Evolutionary conservation across 2,329 filamentous ascomycete species (phyloP).

Genomic region (Stagonosporopsis chrysanthemi): DNA sequence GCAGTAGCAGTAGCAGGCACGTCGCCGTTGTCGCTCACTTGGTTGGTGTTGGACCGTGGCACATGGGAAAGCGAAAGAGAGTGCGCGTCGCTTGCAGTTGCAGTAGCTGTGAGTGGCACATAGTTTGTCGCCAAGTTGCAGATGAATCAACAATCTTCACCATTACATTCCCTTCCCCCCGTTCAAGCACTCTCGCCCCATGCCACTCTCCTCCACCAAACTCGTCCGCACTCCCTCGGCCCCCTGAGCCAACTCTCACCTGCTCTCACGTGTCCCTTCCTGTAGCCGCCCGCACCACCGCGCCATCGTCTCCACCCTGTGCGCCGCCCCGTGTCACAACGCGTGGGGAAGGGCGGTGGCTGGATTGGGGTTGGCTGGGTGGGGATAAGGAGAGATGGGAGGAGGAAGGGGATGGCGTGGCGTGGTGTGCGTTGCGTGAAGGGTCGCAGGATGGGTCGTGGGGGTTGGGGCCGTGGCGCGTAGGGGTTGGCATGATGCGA

Average conservation of each 20-base stretch:
- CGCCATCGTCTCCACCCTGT: no score
- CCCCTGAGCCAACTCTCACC: no score
- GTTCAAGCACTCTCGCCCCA: no score
- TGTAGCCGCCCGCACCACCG: not conserved
- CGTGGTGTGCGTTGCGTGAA: not conserved
- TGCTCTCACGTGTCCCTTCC: not conserved
- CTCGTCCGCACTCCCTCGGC: not conserved
- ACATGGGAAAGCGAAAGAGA: not conserved
- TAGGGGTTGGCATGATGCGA: no score
- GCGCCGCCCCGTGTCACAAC: not conserved
- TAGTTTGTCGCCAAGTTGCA: not conserved
- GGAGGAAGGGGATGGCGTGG: no score
- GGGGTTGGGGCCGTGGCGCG: not conserved
- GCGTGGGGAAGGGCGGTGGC: not conserved
- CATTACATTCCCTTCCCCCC: no score
- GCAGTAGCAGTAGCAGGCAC: not conserved
- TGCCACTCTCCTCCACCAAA: no score
- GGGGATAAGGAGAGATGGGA: no score
- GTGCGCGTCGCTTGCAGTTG: not conserved
- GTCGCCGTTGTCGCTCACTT: slow-evolving; percentile 11
- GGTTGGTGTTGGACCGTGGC: not conserved
- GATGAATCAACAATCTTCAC: not conserved
- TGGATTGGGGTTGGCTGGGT: not conserved
- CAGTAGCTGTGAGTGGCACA: no score
- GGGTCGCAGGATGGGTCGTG: slow-evolving; percentile 2